Conservation (phyloP, 2,329 filamentous ascomycete species). For the Pseudofabraea citricarpa region DNA sequence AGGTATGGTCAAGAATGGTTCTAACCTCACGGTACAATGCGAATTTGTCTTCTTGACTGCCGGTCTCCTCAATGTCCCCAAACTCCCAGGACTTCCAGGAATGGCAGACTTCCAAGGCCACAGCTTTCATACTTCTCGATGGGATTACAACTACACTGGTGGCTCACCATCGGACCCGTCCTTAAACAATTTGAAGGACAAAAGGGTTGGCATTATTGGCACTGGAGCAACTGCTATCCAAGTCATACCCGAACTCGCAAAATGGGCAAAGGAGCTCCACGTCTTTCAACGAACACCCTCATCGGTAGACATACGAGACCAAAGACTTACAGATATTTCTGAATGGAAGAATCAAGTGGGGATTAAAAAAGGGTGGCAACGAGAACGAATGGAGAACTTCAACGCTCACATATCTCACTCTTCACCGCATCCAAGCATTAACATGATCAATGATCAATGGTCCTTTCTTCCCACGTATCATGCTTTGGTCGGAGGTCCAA, state of each 20-base stretch:
- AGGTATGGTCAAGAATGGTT: no score
- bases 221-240: slow-evolving; percentile 24
- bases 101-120: slow-evolving; percentile 33
- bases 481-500: slow-evolving; percentile 32
- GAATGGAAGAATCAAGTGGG: no score
- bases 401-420: slow-evolving; percentile 31
- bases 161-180: slow-evolving; percentile 27
- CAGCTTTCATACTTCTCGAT: slow-evolving; percentile 38
- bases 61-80: no score
- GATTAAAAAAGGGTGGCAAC: slow-evolving; percentile 46
- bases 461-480: slow-evolving; percentile 34
- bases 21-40: no score
- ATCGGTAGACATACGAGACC: slow-evolving; percentile 32
- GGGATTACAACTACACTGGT: slow-evolving; percentile 38
- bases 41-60: no score
- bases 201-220: slow-evolving; percentile 22
- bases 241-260: slow-evolving; percentile 34
- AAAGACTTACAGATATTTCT: slow-evolving; percentile 37
- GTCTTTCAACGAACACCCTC: slow-evolving; percentile 54
- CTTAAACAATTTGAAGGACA: slow-evolving; percentile 26
- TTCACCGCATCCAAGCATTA: slow-evolving; percentile 23
- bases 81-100: no score
- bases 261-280: slow-evolving; percentile 43
- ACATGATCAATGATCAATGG: slow-evolving; percentile 48
- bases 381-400: slow-evolving; percentile 40